Conservation (phyloP, 2,329 filamentous ascomycete genomes). For the Biscogniauxia marginata region DNA sequence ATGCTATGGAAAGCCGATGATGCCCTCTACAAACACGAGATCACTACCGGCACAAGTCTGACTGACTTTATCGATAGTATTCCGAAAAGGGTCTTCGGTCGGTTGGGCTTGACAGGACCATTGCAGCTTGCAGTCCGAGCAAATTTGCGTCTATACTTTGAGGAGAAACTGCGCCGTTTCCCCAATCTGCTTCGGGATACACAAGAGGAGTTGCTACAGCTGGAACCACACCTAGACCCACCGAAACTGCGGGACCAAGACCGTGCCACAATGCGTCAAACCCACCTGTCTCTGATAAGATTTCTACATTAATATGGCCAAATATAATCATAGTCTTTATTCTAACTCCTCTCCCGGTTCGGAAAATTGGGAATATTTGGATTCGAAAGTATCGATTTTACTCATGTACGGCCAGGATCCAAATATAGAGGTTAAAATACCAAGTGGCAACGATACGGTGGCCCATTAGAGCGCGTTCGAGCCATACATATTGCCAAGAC, state of each 20-base stretch:
- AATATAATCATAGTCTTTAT: too few species aligned
- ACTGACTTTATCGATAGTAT: slow-evolving; percentile 12
- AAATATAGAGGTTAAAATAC: too few species aligned
- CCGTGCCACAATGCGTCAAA: too few species aligned
- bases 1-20: not conserved
- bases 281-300: too few species aligned
- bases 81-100: not conserved
- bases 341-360: too few species aligned
- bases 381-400: too few species aligned
- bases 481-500: not conserved
- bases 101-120: not conserved
- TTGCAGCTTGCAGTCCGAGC: not conserved
- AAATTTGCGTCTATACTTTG: slow-evolving; percentile 1
- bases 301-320: too few species aligned
- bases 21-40: slow-evolving; percentile 1
- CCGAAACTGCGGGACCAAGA: too few species aligned
- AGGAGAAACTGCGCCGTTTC: slow-evolving; percentile 4
- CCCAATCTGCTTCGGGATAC: slow-evolving; percentile 6
- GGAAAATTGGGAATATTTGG: too few species aligned
- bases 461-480: too few species aligned
- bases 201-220: not conserved
- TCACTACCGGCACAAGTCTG: slow-evolving; percentile 5
- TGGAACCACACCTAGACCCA: not conserved
- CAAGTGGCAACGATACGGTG: too few species aligned
- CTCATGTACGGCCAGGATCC: too few species aligned